These are phyloP conservation scores for Pterocarpus macrocarpus DNA, from an alignment of 306 rosid genomes.

Conservation along the genomic window DNA sequence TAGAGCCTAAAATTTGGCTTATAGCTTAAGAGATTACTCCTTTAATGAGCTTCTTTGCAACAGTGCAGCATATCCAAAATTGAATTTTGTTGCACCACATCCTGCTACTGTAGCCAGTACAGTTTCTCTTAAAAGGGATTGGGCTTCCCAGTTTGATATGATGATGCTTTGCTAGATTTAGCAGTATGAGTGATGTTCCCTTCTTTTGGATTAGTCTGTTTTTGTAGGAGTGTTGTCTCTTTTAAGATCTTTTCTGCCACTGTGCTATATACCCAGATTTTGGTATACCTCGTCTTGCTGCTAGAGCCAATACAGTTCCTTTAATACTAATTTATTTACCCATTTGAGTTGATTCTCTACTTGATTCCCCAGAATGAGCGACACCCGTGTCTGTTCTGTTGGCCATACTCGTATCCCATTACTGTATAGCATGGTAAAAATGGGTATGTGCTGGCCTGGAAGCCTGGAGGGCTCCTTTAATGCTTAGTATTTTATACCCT, in stretches of 20 bases:
- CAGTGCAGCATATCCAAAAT: no score
- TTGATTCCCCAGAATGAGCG: conserved; percentile 39
- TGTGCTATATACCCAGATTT: conserved; percentile 32
- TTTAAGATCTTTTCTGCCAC: conserved; percentile 35
- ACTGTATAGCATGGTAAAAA: conserved; percentile 37
- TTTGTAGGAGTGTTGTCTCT: neutral
- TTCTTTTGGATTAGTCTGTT: conserved; percentile 32
- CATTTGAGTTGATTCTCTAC: conserved; percentile 39
- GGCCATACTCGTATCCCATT: conserved; percentile 45
- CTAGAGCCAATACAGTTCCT: conserved; percentile 29
- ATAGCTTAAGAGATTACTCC: conserved; percentile 16
- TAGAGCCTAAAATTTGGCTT: neutral
- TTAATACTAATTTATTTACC: conserved; percentile 32
- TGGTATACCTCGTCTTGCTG: conserved; percentile 30
- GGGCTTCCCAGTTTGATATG: conserved; percentile 31
- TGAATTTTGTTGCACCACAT: neutral
- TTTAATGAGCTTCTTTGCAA: conserved; percentile 14
- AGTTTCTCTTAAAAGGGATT: conserved; percentile 37
- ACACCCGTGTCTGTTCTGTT: conserved; percentile 35
- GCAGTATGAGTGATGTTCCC: conserved; percentile 42
- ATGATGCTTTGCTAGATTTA: conserved; percentile 42
- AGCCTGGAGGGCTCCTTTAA: conserved; percentile 61
- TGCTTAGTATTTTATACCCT: conserved; percentile 68
- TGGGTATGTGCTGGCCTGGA: conserved; percentile 47
- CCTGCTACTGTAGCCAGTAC: conserved; percentile 25